These are phyloP conservation scores for Arthrobotrys conoides DNA, from an alignment of 2,329 filamentous ascomycete species.

Conservation along the genomic window DNA sequence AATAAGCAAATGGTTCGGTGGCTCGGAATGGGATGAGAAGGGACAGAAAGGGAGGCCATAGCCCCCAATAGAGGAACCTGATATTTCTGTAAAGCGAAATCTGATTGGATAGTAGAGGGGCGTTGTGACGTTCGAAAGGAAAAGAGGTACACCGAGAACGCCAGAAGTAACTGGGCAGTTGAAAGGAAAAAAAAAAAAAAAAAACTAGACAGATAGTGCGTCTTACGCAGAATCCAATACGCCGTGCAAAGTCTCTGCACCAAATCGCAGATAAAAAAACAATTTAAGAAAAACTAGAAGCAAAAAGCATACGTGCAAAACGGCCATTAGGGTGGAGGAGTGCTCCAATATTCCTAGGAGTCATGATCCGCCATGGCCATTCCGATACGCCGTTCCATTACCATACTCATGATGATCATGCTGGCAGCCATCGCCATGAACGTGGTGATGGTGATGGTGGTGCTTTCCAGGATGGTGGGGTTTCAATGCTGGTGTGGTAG, in stretches of 20 bases:
- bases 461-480: conserved; percentile 62
- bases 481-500: conserved; percentile 62
- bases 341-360: conserved; percentile 35
- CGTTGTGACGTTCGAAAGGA: conserved; percentile 14
- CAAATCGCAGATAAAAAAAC: conserved; percentile 39
- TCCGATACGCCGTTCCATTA: conserved; percentile 42
- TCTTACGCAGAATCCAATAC: conserved; percentile 42
- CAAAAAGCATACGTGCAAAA: conserved; percentile 45
- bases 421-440: conserved; percentile 55
- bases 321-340: conserved; percentile 42
- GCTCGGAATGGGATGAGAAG: conserved; percentile 49
- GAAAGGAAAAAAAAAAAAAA: conserved; percentile 5
- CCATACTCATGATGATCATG: conserved; percentile 52
- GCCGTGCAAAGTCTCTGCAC: conserved; percentile 34
- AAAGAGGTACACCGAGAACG: conserved; percentile 19
- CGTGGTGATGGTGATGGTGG: conserved; percentile 62
- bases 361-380: conserved; percentile 47
- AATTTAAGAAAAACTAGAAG: conserved; percentile 50
- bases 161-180: background rate
- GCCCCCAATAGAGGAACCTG: conserved; percentile 30
- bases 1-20: background rate
- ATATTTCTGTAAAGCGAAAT: conserved; percentile 26
- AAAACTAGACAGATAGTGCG: background rate
- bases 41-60: conserved; percentile 48
- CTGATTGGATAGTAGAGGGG: conserved; percentile 17